Evolutionary conservation across 148 eudicot genomes (phyloP).

Genomic region (Amaranthus hypochondriacus): DNA sequence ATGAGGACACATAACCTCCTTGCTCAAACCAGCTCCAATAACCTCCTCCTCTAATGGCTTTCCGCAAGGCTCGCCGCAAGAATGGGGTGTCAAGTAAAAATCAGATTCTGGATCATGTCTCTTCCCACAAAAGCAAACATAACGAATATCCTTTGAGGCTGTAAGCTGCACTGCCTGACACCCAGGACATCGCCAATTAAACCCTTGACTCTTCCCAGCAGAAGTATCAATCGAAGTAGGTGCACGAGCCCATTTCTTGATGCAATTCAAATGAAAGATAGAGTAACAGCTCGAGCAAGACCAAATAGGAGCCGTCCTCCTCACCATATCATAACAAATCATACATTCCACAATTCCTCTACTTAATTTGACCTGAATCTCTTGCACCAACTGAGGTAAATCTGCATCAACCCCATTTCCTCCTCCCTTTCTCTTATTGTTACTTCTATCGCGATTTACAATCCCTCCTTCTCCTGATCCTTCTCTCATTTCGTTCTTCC

Average conservation of each 20-base stretch:
- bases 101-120: constrained; percentile 89
- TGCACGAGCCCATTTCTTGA: constrained; percentile 93
- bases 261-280: constrained; percentile 78
- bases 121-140: constrained; percentile 92
- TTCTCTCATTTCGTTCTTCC: constrained; percentile 30
- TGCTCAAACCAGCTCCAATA: constrained; percentile 35
- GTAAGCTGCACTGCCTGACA: constrained; percentile 87
- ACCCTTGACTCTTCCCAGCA: constrained; percentile 78
- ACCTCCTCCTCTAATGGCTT: constrained; percentile 69
- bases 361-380: constrained; percentile 80
- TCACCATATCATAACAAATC: constrained; percentile 97
- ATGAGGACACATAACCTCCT: constrained; percentile 78
- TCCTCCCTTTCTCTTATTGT: constrained; percentile 25
- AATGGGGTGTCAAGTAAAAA: constrained; percentile 86
- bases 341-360: constrained; percentile 88
- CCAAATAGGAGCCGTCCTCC: constrained; percentile 86
- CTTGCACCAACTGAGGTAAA: constrained; percentile 84
- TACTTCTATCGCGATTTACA: constrained; percentile 25
- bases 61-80: constrained; percentile 95
- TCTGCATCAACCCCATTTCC: constrained; percentile 25
- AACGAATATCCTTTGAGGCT: constrained; percentile 66
- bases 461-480: constrained; percentile 27
- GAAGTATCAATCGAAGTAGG: constrained; percentile 77
- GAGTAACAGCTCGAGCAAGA: constrained; percentile 86
- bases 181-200: constrained; percentile 96